phyloP scores from a whole-genome alignment of 306 rosid genomes.

The Boehmeria nivea region DNA sequence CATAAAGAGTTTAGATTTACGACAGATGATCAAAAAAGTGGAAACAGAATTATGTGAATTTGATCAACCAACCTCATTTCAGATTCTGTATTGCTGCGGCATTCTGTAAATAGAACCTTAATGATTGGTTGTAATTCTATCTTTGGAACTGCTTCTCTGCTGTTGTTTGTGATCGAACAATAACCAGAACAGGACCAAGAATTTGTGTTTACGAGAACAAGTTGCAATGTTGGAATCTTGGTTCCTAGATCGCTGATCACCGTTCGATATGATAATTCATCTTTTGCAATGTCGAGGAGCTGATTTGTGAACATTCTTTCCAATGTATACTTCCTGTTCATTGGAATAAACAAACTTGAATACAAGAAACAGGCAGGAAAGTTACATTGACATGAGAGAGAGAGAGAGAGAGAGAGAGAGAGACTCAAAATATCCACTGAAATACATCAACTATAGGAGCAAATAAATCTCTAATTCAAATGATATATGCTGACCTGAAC shows the following conservation, averaged over 20 bases:
- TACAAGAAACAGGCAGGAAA: background rate
- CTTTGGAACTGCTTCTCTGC: conserved; percentile 29
- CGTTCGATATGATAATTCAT: conserved; percentile 82
- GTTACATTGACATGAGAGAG: conserved; percentile 1
- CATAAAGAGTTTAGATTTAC: too few species aligned
- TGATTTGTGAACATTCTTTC: conserved; percentile 71
- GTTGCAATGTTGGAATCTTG: conserved; percentile 52
- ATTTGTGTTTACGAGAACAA: conserved; percentile 65
- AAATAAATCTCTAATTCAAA: background rate
- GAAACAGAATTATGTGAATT: too few species aligned
- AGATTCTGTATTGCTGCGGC: conserved; percentile 38
- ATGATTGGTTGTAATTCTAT: conserved; percentile 52
- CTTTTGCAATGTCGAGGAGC: conserved; percentile 66
- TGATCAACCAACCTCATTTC: conserved; percentile 51
- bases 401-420: background rate
- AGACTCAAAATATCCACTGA: background rate
- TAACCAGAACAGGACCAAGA: conserved; percentile 62
- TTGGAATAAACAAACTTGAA: conserved; percentile 13
- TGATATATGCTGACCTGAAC: conserved; percentile 56
- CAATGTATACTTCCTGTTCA: conserved; percentile 59
- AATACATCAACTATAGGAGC: background rate
- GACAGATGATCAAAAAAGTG: too few species aligned
- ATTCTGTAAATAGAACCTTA: conserved; percentile 69
- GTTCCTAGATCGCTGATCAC: conserved; percentile 64
- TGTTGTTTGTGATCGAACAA: conserved; percentile 37